A percentile compares a stretch with the other conserved stretches of the same genome.
Evolutionary conservation across 139 green algal genomes (phyloP).

Genomic region (Chlorella sp.): DNA sequence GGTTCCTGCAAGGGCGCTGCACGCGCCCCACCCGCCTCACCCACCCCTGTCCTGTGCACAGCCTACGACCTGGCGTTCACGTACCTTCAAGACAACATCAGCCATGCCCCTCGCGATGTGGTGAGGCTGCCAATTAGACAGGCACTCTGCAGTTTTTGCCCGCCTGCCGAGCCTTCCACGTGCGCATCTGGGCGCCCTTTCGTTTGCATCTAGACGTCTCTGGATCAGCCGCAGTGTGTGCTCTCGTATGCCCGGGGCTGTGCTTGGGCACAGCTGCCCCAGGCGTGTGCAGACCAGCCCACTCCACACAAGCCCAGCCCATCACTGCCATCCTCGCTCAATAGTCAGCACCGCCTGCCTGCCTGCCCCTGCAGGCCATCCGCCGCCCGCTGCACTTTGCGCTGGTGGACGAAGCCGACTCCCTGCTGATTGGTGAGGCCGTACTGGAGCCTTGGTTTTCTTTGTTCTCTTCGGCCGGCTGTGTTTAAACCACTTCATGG

Average conservation of each 20-base stretch:
- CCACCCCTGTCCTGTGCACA: background rate
- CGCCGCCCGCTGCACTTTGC: slow-evolving; percentile 72
- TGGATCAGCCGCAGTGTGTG: too few species aligned
- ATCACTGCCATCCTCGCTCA: background rate
- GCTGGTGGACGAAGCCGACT: slow-evolving; percentile 90
- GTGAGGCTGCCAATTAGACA: slow-evolving; percentile 7
- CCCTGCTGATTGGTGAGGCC: slow-evolving; percentile 66
- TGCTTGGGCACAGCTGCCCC: too few species aligned
- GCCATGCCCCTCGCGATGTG: background rate
- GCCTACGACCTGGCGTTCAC: slow-evolving; percentile 82
- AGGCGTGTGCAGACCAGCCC: too few species aligned
- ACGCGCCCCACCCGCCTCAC: too few species aligned
- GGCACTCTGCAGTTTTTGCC: background rate
- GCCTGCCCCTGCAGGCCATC: slow-evolving; percentile 48
- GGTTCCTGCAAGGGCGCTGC: too few species aligned
- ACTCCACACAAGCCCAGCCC: too few species aligned
- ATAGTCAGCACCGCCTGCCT: background rate
- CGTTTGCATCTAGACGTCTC: too few species aligned
- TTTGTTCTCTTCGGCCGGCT: background rate
- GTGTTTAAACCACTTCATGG: too few species aligned
- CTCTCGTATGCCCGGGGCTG: too few species aligned
- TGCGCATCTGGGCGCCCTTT: too few species aligned
- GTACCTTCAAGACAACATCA: slow-evolving; percentile 89
- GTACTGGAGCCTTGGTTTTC: background rate
- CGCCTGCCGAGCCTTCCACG: too few species aligned